phyloP scores from a whole-genome alignment of 2,329 filamentous ascomycete genomes.

The Bipolaris oryzae region DNA sequence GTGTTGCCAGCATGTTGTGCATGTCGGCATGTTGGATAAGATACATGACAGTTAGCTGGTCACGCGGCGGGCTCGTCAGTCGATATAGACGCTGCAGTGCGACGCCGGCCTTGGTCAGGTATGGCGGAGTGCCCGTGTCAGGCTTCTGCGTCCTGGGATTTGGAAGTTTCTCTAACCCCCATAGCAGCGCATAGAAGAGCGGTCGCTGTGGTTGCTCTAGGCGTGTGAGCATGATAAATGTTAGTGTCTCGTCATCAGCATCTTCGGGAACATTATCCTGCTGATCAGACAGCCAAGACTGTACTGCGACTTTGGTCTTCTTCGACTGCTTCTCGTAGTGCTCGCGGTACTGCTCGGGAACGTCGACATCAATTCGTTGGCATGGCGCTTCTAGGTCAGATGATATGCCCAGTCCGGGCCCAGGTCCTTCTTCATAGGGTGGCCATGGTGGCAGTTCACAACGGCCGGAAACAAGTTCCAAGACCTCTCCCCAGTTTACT shows the following conservation, averaged over 20 bases:
- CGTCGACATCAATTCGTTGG: conserved; percentile 89
- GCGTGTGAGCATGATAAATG: conserved; percentile 91
- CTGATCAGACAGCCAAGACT: conserved; percentile 85
- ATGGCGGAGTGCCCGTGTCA: conserved; percentile 65
- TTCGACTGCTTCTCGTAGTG: conserved; percentile 91
- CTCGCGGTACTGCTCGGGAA: conserved; percentile 89
- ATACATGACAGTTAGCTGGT: conserved; percentile 85
- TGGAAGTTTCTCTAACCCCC: conserved; percentile 60
- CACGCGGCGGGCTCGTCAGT: conserved; percentile 72
- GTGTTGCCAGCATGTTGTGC: conserved; percentile 84
- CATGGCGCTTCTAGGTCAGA: conserved; percentile 61
- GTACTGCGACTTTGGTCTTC: conserved; percentile 89
- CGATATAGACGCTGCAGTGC: conserved; percentile 87
- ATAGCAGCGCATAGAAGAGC: conserved; percentile 80
- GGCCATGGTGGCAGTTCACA: conserved; percentile 88
- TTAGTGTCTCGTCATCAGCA: conserved; percentile 90
- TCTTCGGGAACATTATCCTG: conserved; percentile 81
- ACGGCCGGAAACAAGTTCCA: conserved; percentile 89
- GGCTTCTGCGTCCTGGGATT: conserved; percentile 71
- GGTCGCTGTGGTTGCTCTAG: conserved; percentile 76
- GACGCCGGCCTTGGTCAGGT: conserved; percentile 74
- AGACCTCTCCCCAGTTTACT: conserved; percentile 91
- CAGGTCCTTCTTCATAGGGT: conserved; percentile 67
- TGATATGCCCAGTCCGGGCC: conserved; percentile 63
- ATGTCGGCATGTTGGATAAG: conserved; percentile 80